Evolutionary conservation across 495 filamentous ascomycete species (phyloP).

Genomic region (Hypoxylon cercidicola): DNA sequence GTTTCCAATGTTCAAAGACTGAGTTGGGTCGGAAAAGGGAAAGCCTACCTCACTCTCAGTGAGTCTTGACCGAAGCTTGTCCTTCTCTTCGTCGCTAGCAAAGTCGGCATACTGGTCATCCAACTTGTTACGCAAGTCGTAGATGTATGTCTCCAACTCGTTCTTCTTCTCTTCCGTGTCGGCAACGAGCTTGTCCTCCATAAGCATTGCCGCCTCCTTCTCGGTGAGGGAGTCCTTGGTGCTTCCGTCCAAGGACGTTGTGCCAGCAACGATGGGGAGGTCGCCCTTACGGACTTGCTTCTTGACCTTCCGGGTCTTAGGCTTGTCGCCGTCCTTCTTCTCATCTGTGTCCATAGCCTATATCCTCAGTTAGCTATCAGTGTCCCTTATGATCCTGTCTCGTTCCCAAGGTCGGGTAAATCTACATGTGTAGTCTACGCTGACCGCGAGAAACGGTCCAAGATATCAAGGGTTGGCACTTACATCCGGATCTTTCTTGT

Average conservation of each 20-base stretch:
- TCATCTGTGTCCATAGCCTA: slow-evolving; percentile 95
- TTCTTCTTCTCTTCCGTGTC: slow-evolving; percentile 99
- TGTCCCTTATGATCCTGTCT: neutral
- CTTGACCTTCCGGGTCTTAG: slow-evolving; percentile 98
- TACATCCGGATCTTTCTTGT: slow-evolving; percentile 79
- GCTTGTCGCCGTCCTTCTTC: slow-evolving; percentile 76
- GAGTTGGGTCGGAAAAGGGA: neutral
- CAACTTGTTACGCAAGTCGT: slow-evolving; percentile 93
- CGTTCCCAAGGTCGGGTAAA: neutral
- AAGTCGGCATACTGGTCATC: slow-evolving; percentile 90
- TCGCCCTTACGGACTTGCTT: slow-evolving; percentile 99
- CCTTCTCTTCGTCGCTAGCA: slow-evolving; percentile 91
- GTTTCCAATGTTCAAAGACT: slow-evolving; percentile 4
- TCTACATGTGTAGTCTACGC: too few relatives aligned
- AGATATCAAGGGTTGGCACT: slow-evolving; percentile 52
- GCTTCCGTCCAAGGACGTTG: slow-evolving; percentile 76
- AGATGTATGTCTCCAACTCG: slow-evolving; percentile 96
- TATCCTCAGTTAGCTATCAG: slow-evolving; percentile 23
- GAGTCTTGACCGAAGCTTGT: slow-evolving; percentile 81
- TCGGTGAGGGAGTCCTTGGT: slow-evolving; percentile 75
- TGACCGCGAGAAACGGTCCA: neutral
- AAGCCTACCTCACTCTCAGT: slow-evolving; percentile 81
- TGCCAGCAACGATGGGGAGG: slow-evolving; percentile 85
- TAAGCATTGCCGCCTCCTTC: slow-evolving; percentile 89
- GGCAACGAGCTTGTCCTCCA: slow-evolving; percentile 98